Evolutionary conservation across 1,284 basidiomycete species (phyloP).

Genomic region (Leccinum griseonigrum): DNA sequence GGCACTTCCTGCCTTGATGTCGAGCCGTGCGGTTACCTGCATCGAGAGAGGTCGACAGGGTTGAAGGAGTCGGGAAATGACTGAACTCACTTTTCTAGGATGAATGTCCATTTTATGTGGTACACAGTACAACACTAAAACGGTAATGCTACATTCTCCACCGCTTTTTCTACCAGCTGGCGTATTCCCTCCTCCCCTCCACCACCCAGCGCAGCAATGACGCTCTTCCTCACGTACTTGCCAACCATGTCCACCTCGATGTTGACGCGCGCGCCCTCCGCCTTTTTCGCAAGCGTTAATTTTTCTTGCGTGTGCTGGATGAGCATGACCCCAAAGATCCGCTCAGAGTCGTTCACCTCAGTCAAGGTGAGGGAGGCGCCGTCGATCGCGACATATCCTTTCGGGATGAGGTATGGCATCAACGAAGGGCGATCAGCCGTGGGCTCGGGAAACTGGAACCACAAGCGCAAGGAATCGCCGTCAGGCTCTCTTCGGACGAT

Average conservation of each 20-base stretch:
- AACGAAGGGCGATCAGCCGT: constrained; percentile 63
- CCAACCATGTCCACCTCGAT: constrained; percentile 94
- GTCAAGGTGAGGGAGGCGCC: constrained; percentile 94
- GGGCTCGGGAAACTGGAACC: constrained; percentile 71
- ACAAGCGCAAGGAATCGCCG: constrained; percentile 84
- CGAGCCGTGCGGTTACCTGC: constrained; percentile 45
- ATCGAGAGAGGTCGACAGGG: constrained; percentile 15
- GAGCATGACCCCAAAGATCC: constrained; percentile 91
- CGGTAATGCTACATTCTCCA: constrained; percentile 56
- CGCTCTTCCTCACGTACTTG: constrained; percentile 84
- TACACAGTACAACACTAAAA: background rate
- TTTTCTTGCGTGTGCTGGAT: constrained; percentile 93
- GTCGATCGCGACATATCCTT: constrained; percentile 95
- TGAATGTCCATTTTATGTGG: constrained; percentile 32
- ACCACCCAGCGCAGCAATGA: constrained; percentile 69
- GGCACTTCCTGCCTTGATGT: constrained; percentile 30
- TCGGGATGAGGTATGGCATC: constrained; percentile 87
- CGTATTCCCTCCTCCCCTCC: constrained; percentile 54
- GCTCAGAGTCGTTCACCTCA: constrained; percentile 65
- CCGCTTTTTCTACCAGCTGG: constrained; percentile 66
- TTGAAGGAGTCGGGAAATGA: background rate
- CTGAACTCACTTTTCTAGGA: constrained; percentile 42
- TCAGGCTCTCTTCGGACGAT: constrained; percentile 69
- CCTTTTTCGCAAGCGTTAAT: constrained; percentile 81
- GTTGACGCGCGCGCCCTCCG: constrained; percentile 82